Base-by-base conservation (phyloP, 352 stramenopile species). In the Elongisporangium undulatum region DNA sequence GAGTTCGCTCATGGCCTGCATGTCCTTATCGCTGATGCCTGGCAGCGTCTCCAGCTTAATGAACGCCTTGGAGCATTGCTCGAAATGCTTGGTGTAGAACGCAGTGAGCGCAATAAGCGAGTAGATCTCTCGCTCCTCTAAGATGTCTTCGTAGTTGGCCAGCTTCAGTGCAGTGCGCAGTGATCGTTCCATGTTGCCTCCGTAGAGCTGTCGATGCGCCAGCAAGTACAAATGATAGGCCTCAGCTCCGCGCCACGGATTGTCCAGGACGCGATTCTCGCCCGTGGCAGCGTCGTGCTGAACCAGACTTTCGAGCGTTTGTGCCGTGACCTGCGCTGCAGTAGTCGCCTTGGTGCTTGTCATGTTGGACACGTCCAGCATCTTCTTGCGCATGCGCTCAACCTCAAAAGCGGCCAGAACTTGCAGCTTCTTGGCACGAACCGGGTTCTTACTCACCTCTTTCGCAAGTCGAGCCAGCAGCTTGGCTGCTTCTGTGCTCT, bases 181-280 rank as follows among this genome's bases (percentile, higher is more conserved):
- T 6, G 94, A 89, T 12, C 74, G 80, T 21, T 97, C 86, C 10
- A 96, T 60, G 10, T 90, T 73, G 17, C 87, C 89, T 9, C 63
- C 61, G 68, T 98, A 98, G 10, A 98, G 72, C 74, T 98, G 94
- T 1, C 90, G 72, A 59, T 98, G 92, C 5, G 92, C 90, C 3
- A 98, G 75, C 62, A 98, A 68, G 61, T 96, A 97, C 54, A 98
- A 86, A 66, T 98, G 94, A 64, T 97, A 98, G 4, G 92, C 94
- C 63, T 97, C 94, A 9, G 94, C 94, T 6, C 92, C 94, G 51
- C 94, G 82, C 94, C 94, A 98, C 3, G 93, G 90, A 54, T 96
- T 97, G 65, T 97, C 94, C 41, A 98, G 70, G 4, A 81, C 79
- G n/a, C 83, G 78, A 55, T 77, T 85, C 54, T 95, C 85, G 6